A percentile compares a stretch with the other conserved stretches of the same genome.
These are phyloP conservation scores for Backusella tuberculispora DNA, from an alignment of 192 early-diverging fungal genomes.

Conservation along the genomic window DNA sequence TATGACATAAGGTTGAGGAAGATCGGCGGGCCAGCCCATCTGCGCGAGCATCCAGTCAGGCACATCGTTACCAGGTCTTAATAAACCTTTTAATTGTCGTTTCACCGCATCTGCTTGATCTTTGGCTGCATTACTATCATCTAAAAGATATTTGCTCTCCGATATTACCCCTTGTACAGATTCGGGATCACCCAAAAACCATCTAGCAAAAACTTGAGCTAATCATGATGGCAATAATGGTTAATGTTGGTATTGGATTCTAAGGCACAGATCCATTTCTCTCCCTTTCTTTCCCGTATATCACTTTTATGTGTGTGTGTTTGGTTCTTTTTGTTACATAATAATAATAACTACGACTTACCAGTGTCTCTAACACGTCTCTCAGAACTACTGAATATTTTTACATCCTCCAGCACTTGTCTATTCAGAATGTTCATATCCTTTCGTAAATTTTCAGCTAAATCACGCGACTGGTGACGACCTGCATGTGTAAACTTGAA, in stretches of 20 bases:
- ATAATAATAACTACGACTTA: conserved; percentile 39
- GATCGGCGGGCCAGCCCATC: conserved; percentile 31
- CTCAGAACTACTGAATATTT: conserved; percentile 86
- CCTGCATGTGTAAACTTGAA: conserved; percentile 90
- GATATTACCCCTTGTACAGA: conserved; percentile 64
- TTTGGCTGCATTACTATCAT: conserved; percentile 94
- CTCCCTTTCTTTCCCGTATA: too few relatives aligned
- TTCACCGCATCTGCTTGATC: conserved; percentile 91
- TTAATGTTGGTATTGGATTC: not conserved
- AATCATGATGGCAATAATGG: not conserved
- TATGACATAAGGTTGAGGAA: conserved; percentile 45
- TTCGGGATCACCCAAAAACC: conserved; percentile 64
- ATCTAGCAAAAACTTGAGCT: conserved; percentile 69
- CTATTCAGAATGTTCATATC: conserved; percentile 90
- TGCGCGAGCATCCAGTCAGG: conserved; percentile 21
- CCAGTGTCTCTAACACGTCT: conserved; percentile 85
- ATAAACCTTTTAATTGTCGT: conserved; percentile 57
- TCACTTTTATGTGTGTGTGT: too few relatives aligned
- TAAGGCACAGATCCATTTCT: too few relatives aligned
- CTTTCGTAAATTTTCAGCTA: conserved; percentile 90
- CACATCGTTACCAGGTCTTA: conserved; percentile 31
- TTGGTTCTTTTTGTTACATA: too few relatives aligned
- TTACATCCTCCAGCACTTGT: conserved; percentile 83
- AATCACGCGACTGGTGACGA: conserved; percentile 84
- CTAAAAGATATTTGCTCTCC: conserved; percentile 90